Percentiles rank a stretch among this genome's conserved stretches.
phyloP scores from a whole-genome alignment of 2,329 filamentous ascomycete genomes.

The Pseudopyrenochaeta lycopersici region DNA sequence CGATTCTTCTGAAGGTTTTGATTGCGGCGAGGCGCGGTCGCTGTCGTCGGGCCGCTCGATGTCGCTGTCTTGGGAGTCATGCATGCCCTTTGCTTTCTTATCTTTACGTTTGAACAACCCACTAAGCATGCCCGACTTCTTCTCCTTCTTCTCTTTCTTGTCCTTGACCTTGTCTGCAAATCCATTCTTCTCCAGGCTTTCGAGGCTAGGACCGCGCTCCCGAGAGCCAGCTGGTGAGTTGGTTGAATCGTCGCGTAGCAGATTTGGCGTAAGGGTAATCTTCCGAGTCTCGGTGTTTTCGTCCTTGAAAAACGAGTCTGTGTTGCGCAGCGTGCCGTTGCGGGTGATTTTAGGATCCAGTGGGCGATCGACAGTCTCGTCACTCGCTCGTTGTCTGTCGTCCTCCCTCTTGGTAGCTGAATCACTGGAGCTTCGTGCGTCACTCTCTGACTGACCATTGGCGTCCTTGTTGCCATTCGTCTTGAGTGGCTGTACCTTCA shows the following conservation, averaged over 20 bases:
- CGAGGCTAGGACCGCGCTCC: slow-evolving; percentile 72
- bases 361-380: slow-evolving; percentile 69
- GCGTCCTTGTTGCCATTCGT: slow-evolving; percentile 45
- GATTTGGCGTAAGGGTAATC: slow-evolving; percentile 92
- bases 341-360: slow-evolving; percentile 64
- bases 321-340: slow-evolving; percentile 88
- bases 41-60: slow-evolving; percentile 55
- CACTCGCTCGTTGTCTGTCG: slow-evolving; percentile 66
- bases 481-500: slow-evolving; percentile 50
- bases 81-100: slow-evolving; percentile 58
- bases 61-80: slow-evolving; percentile 51
- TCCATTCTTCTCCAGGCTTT: slow-evolving; percentile 76
- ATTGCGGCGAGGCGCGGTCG: slow-evolving; percentile 44
- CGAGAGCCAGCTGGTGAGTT: slow-evolving; percentile 47
- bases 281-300: slow-evolving; percentile 95
- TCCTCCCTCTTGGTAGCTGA: slow-evolving; percentile 52
- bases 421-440: slow-evolving; percentile 41
- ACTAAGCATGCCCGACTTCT: slow-evolving; percentile 76
- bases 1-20: slow-evolving; percentile 42
- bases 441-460: slow-evolving; percentile 28
- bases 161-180: slow-evolving; percentile 71
- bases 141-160: slow-evolving; percentile 76
- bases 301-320: slow-evolving; percentile 97
- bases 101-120: slow-evolving; percentile 74
- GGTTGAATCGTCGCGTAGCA: slow-evolving; percentile 80